phyloP scores from a whole-genome alignment of 2,329 filamentous ascomycete species.

The Aspergillus cejpii region DNA sequence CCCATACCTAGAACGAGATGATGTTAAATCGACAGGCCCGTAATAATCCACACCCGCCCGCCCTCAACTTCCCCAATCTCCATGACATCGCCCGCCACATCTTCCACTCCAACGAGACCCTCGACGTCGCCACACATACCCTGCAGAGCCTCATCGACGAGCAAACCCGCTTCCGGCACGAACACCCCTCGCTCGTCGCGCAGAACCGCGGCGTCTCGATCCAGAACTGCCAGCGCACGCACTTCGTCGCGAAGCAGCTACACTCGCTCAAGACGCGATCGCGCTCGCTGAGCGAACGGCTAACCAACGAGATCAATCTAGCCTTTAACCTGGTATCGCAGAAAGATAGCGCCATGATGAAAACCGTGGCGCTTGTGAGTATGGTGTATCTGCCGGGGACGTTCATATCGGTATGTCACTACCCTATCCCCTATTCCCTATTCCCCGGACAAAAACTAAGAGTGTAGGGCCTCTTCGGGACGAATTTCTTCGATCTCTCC shows the following conservation, averaged over 20 bases:
- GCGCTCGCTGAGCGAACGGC: constrained; percentile 23
- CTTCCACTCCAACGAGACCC: constrained; percentile 28
- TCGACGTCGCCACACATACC: constrained; percentile 29
- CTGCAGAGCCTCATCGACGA: constrained; percentile 20
- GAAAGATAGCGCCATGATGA: constrained; percentile 27
- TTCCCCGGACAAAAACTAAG: background rate
- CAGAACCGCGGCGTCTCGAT: background rate
- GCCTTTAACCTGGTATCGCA: constrained; percentile 32
- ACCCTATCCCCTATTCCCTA: background rate
- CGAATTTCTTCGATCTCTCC: constrained; percentile 30
- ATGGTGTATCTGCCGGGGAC: constrained; percentile 27
- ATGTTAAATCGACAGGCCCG: constrained; percentile 6
- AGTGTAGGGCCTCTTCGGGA: constrained; percentile 30
- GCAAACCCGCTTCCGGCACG: constrained; percentile 11
- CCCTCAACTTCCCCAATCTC: constrained; percentile 20
- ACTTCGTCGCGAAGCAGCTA: constrained; percentile 21
- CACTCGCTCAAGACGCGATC: constrained; percentile 24
- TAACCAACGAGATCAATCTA: constrained; percentile 33
- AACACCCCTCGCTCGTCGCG: constrained; percentile 1
- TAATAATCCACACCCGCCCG: constrained; percentile 2
- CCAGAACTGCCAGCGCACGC: constrained; percentile 11
- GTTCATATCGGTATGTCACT: constrained; percentile 24
- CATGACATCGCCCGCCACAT: constrained; percentile 31
- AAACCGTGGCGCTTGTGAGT: constrained; percentile 25
- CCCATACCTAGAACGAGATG: background rate